phyloP scores from a whole-genome alignment of 2,329 filamentous ascomycete genomes.

The Arthrobotrys conoides region DNA sequence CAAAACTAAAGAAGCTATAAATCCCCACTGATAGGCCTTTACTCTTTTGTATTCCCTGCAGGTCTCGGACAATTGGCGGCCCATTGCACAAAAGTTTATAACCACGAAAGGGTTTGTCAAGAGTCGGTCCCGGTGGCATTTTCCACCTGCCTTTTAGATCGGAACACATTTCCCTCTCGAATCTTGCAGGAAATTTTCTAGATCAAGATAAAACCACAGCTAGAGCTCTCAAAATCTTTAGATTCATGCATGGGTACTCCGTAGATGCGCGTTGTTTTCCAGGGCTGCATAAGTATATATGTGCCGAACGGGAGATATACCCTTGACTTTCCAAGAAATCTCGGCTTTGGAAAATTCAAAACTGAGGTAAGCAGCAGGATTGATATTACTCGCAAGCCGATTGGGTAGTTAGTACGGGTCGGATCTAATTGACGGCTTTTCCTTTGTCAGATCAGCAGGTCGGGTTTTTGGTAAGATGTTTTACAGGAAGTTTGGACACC shows the following conservation, averaged over 20 bases:
- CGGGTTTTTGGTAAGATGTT: not conserved
- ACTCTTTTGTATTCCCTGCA: not conserved
- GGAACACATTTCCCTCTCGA: not conserved
- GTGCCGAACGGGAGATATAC: constrained; percentile 1
- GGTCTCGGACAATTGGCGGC: no score
- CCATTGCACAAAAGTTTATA: not conserved
- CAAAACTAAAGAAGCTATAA: not conserved
- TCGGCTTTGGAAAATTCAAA: constrained; percentile 9
- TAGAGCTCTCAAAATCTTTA: not conserved
- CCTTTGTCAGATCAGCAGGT: not conserved
- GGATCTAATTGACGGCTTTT: not conserved
- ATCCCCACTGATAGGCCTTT: not conserved
- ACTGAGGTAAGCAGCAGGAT: not conserved
- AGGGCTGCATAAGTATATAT: constrained; percentile 2
- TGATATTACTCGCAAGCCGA: not conserved
- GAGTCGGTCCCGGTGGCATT: not conserved
- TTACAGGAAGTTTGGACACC: not conserved
- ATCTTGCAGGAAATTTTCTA: not conserved
- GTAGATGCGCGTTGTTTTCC: not conserved
- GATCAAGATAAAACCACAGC: not conserved
- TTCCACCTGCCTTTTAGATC: no score
- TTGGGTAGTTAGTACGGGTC: not conserved
- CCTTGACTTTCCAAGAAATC: not conserved
- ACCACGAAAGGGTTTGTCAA: not conserved
- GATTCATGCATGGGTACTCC: not conserved